phyloP scores from a whole-genome alignment of 2,329 filamentous ascomycete genomes.

The Alternaria burnsii region DNA sequence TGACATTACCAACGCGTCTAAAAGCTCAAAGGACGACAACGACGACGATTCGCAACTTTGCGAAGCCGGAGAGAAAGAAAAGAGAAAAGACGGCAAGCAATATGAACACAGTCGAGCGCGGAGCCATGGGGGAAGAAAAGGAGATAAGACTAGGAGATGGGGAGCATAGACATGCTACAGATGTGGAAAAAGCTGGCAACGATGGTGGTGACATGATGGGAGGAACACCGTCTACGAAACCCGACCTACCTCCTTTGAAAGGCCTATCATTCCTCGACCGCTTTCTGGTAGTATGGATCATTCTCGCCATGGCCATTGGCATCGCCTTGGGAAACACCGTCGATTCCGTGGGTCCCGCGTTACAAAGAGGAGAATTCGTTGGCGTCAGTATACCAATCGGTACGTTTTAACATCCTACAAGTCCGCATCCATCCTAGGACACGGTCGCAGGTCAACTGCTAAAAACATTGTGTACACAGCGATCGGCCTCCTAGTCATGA shows the following conservation, averaged over 20 bases:
- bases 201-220: not conserved
- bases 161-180: not conserved
- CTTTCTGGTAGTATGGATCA: slow-evolving; percentile 68
- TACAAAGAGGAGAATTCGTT: slow-evolving; percentile 77
- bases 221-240: not conserved
- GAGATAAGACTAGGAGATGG: not conserved
- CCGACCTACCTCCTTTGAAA: slow-evolving; percentile 43
- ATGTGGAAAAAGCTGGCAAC: slow-evolving; percentile 19
- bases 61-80: not conserved
- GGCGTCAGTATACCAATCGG: slow-evolving; percentile 74
- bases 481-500: slow-evolving; percentile 85
- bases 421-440: not conserved
- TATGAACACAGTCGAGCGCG: slow-evolving; percentile 27
- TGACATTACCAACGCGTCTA: not conserved
- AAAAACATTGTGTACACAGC: slow-evolving; percentile 57
- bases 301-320: slow-evolving; percentile 79
- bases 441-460: not conserved
- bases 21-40: not conserved
- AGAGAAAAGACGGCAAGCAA: not conserved
- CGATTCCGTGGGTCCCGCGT: slow-evolving; percentile 64
- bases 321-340: slow-evolving; percentile 81
- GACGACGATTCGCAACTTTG: not conserved
- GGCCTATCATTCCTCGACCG: slow-evolving; percentile 56
- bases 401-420: slow-evolving; percentile 41
- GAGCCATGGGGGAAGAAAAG: slow-evolving; percentile 14